These are phyloP conservation scores for Phenoliferia sp. DNA, from an alignment of 1,284 basidiomycete genomes.

Conservation along the genomic window DNA sequence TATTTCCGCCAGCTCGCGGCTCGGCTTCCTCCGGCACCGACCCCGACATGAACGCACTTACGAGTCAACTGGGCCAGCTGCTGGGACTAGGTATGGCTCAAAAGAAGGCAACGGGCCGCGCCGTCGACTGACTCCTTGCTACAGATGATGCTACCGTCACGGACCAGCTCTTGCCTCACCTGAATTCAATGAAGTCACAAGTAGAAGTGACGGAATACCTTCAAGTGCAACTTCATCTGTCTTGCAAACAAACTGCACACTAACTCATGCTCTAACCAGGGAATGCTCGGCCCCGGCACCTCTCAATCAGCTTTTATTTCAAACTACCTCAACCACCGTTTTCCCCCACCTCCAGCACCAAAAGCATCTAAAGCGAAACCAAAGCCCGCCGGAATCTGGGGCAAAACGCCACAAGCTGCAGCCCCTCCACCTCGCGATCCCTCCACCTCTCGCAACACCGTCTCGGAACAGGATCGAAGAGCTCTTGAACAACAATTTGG, in stretches of 20 bases:
- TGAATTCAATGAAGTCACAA: not conserved
- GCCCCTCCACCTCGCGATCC: slow-evolving; percentile 2
- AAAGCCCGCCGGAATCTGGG: slow-evolving; percentile 2
- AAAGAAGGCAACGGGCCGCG: not conserved
- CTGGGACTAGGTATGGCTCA: not conserved
- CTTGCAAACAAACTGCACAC: not conserved
- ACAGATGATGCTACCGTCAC: not conserved
- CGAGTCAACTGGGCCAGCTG: not conserved
- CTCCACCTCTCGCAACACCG: not conserved
- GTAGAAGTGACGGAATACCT: not conserved
- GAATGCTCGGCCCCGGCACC: slow-evolving; percentile 39
- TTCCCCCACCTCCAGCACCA: slow-evolving; percentile 5
- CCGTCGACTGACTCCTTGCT: not conserved
- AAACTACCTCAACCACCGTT: slow-evolving; percentile 35
- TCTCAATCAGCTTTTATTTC: slow-evolving; percentile 39
- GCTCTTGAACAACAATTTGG: not conserved
- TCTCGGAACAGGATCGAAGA: not conserved
- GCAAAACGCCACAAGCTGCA: not conserved
- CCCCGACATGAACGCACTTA: not conserved
- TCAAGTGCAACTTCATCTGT: not conserved
- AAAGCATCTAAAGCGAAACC: not conserved
- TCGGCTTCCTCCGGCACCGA: too few species aligned
- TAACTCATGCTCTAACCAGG: not conserved
- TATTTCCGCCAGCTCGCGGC: too few species aligned
- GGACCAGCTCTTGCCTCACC: not conserved